Evolutionary conservation across 371 early-diverging fungal species (phyloP).

Genomic region (Mortierella sp.): DNA sequence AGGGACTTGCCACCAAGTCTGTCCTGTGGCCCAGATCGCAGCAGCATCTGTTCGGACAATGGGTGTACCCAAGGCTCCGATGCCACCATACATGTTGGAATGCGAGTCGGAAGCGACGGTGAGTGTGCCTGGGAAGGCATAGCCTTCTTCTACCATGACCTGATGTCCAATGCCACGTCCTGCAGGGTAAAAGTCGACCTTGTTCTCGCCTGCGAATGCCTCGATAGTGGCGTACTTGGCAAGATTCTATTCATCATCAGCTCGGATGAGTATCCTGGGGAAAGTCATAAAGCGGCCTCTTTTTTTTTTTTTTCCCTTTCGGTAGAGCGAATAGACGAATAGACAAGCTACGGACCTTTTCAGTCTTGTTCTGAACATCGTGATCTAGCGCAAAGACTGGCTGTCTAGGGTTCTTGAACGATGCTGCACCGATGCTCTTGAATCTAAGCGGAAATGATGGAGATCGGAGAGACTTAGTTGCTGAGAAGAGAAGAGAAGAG

Average conservation of each 20-base stretch:
- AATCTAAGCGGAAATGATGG: slow-evolving; percentile 65
- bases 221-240: slow-evolving; percentile 88
- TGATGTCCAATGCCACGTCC: slow-evolving; percentile 98
- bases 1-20: slow-evolving; percentile 98
- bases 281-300: background rate
- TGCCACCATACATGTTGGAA: slow-evolving; percentile 98
- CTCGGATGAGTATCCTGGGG: too few relatives aligned
- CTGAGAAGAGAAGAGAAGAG: background rate
- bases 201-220: slow-evolving; percentile 82
- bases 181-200: slow-evolving; percentile 93
- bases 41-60: slow-evolving; percentile 97
- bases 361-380: slow-evolving; percentile 93
- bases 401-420: slow-evolving; percentile 81
- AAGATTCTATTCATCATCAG: slow-evolving; percentile 66
- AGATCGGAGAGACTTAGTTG: background rate
- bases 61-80: slow-evolving; percentile 94
- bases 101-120: slow-evolving; percentile 98
- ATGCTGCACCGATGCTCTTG: slow-evolving; percentile 87
- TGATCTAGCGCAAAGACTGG: slow-evolving; percentile 96
- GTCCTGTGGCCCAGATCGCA: slow-evolving; percentile 96
- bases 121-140: slow-evolving; percentile 91
- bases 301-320: background rate
- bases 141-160: slow-evolving; percentile 95
- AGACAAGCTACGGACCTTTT: slow-evolving; percentile 65
- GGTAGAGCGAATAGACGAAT: background rate